A percentile compares a stretch with the other conserved stretches of the same genome.
Conservation (phyloP, 108 stramenopile genomes). For the Epithemia pelagica region DNA sequence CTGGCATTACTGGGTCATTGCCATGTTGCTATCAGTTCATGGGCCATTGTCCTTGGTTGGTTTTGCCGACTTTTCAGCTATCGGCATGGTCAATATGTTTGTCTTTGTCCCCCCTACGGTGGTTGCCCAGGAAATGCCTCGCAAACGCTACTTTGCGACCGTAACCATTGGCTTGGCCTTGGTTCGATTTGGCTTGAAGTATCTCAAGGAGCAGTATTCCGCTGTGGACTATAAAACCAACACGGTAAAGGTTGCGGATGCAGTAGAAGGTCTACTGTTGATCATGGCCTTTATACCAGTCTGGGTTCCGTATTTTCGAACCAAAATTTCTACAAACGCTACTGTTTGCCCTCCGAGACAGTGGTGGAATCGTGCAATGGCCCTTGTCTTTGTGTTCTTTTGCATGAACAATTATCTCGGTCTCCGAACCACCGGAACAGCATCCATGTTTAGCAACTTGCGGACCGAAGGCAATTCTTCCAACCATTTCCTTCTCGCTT, state of each 20-base stretch:
- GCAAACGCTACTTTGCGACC: neutral
- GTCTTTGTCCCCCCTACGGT: neutral
- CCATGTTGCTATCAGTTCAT: constrained; percentile 5
- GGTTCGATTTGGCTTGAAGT: too few relatives aligned
- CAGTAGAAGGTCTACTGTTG: neutral
- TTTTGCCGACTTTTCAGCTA: constrained; percentile 8
- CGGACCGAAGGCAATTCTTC: neutral
- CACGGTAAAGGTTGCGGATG: neutral
- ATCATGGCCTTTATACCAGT: neutral
- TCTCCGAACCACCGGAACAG: neutral
- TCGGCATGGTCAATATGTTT: neutral
- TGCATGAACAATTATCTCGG: constrained; percentile 3
- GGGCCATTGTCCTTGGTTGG: neutral
- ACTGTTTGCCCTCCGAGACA: neutral
- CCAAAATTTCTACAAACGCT: neutral
- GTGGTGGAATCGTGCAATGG: neutral
- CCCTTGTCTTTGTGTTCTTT: neutral
- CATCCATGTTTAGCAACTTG: constrained; percentile 11
- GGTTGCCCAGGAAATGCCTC: neutral
- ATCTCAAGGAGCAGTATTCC: neutral
- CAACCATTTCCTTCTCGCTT: constrained; percentile 3
- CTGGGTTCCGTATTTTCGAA: neutral
- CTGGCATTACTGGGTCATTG: neutral
- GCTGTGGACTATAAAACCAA: neutral
- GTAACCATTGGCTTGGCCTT: too few relatives aligned